Evolutionary conservation across 2,329 filamentous ascomycete species (phyloP), one percentile per base, ranked within the genome.

Genomic region (Neofusicoccum ribis): DNA sequence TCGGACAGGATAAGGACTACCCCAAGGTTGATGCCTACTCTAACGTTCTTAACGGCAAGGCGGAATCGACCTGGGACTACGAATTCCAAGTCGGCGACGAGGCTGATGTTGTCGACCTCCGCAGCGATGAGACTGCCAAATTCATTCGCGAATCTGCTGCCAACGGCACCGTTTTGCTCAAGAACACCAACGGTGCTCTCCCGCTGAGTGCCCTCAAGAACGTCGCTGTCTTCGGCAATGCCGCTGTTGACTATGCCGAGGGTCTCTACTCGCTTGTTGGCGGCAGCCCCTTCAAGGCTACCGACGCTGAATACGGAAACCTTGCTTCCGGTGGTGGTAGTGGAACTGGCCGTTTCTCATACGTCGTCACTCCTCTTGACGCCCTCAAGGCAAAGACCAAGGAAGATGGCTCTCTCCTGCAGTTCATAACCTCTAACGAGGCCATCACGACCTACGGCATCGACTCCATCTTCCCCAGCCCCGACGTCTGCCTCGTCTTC

Each of bases 401-500:
- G 43, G 27, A 63, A 41, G 58, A 61, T 44, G 58, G 47, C 34
- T 50, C 64, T n/a, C 37, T 61, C 15, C 23, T 65, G 12, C 64
- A 65, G 34, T 65, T 56, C 58, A 49, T 65, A 2, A 58, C 62
- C n/a, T 31, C 52, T 3, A 65, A 65, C 15, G 46, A 61, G 31
- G 46, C 31, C 56, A 63, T 65, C 56, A 49, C 37, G 3, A 23
- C 8, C 7, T 27, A 62, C 49, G 58, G 58, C 20, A 44, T 58
- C 43, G 72, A 0, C 74, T 70, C 6, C 71, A 72, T 11, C n/a
- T 67, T 67, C 58, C 67, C 70, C 12, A 23, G 9, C 20, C 78
- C 80, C 7, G 78, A 82, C 8, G 83, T 86, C 12, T 81, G 69
- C 73, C 77, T 88, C 20, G 85, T 88, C 37, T 85, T 88, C 74